Evolutionary conservation across 2,329 filamentous ascomycete species (phyloP), one percentile per base, ranked within the genome.

Genomic region (Aspergillus sp.): DNA sequence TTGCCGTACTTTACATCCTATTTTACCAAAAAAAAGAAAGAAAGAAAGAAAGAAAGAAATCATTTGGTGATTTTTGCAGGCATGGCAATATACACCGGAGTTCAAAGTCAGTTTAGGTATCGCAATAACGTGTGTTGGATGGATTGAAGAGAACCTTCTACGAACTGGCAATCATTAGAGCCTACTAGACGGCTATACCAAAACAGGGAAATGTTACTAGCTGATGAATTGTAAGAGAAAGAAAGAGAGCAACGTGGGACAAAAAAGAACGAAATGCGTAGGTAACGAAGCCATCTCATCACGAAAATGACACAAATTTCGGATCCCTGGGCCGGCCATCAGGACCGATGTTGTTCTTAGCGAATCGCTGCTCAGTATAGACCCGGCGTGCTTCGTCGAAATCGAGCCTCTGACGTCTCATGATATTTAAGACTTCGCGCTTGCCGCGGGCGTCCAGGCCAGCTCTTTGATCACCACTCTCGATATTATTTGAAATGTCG

Each of bases 271-370:
- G 6, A 40, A 58, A 53, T 55, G 49, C 37, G 47, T 56, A 23
- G 39, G 31, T 54, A 51, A 47, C 43, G 9, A 33, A 52, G 37
- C 51, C 21, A 49, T 17, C 39, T 51, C 37, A 33, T 82, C 71
- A 90, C 59, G 88, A 90, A 76, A 98, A 98, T 72, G 90, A 96
- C 59, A 98, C 92, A 72, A 96, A 96, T 80, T 97, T 97, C 61
- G 93, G 92, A 79, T 98, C 93, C 71, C 87, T 84, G 61, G 95
- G 95, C 66, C 88, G 79, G 4, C 95, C 95, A 75, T 99, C 95
- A 5, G 90, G 83, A 1, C 88, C 91, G 72, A 99, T 97, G 52
- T 90, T 90, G 68, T 96, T 91, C 72, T 87, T 91, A 72, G 86
- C 87, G 77, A 99, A 96, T 57, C 87, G 82, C 67, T 90, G 86